These are phyloP conservation scores for Tilletia indica DNA, from an alignment of 1,284 basidiomycete genomes.

Conservation along the genomic window DNA sequence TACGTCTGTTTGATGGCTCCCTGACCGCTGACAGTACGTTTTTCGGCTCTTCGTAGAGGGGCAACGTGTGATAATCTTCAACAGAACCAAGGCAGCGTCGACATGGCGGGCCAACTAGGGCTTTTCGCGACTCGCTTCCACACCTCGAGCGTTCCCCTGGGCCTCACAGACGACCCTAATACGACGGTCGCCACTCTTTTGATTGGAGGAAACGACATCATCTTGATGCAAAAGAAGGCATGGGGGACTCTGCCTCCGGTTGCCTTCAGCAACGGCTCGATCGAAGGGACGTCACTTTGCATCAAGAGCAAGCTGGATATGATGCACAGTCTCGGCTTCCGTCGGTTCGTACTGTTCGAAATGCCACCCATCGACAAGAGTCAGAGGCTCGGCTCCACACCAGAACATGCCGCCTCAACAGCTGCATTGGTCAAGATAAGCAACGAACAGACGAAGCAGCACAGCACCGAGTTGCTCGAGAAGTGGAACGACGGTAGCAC, in stretches of 20 bases:
- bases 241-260: neutral
- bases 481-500: slow-evolving; percentile 15
- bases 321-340: slow-evolving; percentile 15
- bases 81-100: neutral
- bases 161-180: neutral
- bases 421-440: neutral
- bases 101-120: neutral
- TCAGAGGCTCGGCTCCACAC: slow-evolving; percentile 1
- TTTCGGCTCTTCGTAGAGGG: neutral
- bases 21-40: neutral
- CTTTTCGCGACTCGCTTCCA: neutral
- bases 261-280: neutral
- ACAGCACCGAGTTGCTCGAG: neutral
- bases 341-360: slow-evolving; percentile 7
- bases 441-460: neutral
- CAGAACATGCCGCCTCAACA: slow-evolving; percentile 7
- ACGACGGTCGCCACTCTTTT: neutral
- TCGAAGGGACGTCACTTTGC: neutral
- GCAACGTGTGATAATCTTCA: neutral
- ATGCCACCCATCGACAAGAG: neutral
- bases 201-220: slow-evolving; percentile 4
- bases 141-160: neutral
- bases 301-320: neutral
- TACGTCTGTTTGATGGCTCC: neutral
- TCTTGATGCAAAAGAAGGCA: neutral